Base-by-base conservation (phyloP, 306 rosid species). In the Malus fusca region DNA sequence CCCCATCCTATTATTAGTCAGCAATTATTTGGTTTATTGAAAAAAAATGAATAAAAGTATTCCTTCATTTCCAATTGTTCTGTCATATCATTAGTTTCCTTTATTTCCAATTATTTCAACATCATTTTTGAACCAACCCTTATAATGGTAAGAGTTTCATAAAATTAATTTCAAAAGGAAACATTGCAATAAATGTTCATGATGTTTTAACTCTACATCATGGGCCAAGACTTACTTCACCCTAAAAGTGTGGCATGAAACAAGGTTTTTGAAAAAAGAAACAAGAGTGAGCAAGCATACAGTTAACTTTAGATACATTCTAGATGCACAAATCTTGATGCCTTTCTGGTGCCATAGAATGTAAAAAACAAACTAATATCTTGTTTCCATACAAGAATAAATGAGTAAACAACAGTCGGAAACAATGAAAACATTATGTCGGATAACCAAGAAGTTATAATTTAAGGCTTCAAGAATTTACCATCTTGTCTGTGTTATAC, bases 401-500 rank as follows among this genome's bases (percentile, higher is more conserved):
- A 56, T 17, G 4, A 18, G 26, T 2, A 8, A 52, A 37, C 76
- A 58, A 17, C 2, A 1, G 22, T 15, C 43, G 12, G 40, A 43
- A 40, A 8, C 65, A 26, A 42, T 46, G 1, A 33, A 21, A 69
- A 48, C 15, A 18, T 25, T 60, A 25, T 42, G 42, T 56, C 10
- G 0, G 5, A 37, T 1, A 33, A 18, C 30, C 69, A 23, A 19
- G 62, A 73, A 59, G 30, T 44, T 74, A 74, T 42, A 73, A 56
- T 11, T 59, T 33, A 68, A 61, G 37, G 55, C 3, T 56, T 56
- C 25, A 72, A 18, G 21, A 62, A 55, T 59, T 78, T 88, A 96
- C 99, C 99, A 85, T 85, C 85, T 96, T 92, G 74, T 92, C 99
- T 64, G 91, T 90, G 90, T 87, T 89, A 87, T 90, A 96, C 77